These are phyloP conservation scores for Eucalyptus rudis DNA, from an alignment of 345 rosid species.

Conservation along the genomic window DNA sequence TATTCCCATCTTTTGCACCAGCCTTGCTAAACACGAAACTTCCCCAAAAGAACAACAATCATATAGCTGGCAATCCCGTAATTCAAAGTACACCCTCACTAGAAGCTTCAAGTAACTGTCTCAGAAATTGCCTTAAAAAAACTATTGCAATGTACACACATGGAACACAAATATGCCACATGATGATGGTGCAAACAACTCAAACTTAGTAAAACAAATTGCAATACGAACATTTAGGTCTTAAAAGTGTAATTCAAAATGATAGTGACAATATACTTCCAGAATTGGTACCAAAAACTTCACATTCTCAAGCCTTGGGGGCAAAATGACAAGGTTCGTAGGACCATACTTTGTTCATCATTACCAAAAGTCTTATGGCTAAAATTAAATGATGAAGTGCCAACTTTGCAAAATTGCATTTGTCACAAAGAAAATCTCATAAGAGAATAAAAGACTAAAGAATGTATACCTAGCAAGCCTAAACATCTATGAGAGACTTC, in stretches of 20 bases:
- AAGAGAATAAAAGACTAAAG: background rate
- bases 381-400: background rate
- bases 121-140: background rate
- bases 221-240: background rate
- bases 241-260: background rate
- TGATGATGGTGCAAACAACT: background rate
- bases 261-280: background rate
- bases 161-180: background rate
- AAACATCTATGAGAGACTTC: background rate
- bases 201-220: background rate
- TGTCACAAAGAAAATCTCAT: background rate
- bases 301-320: background rate
- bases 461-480: background rate
- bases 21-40: background rate
- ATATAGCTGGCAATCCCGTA: background rate
- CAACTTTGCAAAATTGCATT: background rate
- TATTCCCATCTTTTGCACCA: background rate
- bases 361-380: background rate
- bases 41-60: background rate
- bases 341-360: background rate
- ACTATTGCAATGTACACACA: background rate
- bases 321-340: background rate
- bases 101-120: background rate
- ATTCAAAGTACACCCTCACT: background rate
- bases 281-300: background rate